Percentiles rank a stretch among this genome's conserved stretches.
Evolutionary conservation across 129 eudicot species (phyloP).

Genomic region (Chrysanthemum seticuspe): DNA sequence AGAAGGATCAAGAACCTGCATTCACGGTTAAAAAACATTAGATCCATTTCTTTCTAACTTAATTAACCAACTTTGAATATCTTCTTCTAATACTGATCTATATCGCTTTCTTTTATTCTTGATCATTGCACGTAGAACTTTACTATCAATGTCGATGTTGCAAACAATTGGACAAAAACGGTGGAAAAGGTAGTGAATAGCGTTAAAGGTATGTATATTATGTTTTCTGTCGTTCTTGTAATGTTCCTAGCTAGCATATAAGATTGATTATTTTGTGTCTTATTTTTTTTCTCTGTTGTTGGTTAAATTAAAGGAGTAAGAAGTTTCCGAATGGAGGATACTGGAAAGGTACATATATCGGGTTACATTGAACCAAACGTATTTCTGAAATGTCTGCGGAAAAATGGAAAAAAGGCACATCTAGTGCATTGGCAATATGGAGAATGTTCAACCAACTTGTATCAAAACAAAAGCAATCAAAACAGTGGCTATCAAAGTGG

Average conservation of each 20-base stretch:
- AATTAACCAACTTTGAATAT: neutral
- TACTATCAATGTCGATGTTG: neutral
- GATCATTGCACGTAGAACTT: neutral
- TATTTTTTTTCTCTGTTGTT: neutral
- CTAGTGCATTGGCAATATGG: slow-evolving; percentile 36
- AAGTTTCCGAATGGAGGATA: slow-evolving; percentile 35
- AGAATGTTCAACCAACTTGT: slow-evolving; percentile 40
- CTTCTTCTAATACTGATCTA: neutral
- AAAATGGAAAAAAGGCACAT: slow-evolving; percentile 29
- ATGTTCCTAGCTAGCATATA: neutral
- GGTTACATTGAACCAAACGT: slow-evolving; percentile 40
- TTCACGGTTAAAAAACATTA: no score
- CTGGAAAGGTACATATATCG: slow-evolving; percentile 30
- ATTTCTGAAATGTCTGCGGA: slow-evolving; percentile 29
- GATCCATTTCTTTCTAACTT: neutral
- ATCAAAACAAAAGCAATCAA: neutral
- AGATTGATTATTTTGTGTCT: neutral
- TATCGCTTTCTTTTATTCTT: neutral
- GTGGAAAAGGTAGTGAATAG: neutral
- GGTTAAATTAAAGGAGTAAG: slow-evolving; percentile 19
- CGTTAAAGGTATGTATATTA: slow-evolving; percentile 1
- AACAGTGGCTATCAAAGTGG: neutral
- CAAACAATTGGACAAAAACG: neutral
- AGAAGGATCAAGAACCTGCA: no score
- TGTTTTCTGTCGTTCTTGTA: neutral